These are phyloP conservation scores for Mucor indicus DNA, from an alignment of 371 early-diverging fungal species.

Conservation along the genomic window DNA sequence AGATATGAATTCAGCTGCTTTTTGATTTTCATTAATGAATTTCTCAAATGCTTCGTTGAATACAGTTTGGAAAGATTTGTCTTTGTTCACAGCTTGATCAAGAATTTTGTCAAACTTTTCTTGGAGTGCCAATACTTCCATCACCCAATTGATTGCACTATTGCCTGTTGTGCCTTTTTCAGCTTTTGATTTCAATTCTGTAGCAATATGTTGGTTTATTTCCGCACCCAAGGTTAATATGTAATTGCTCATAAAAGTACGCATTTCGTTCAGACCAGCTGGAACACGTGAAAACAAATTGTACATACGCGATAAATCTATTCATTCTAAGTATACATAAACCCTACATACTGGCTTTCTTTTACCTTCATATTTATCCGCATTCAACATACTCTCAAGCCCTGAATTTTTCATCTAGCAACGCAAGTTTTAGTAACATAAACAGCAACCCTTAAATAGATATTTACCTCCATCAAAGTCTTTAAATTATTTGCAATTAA, in stretches of 20 bases:
- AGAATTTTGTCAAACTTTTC: slow-evolving; percentile 73
- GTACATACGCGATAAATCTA: slow-evolving; percentile 79
- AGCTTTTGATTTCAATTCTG: slow-evolving; percentile 28
- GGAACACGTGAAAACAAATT: slow-evolving; percentile 69
- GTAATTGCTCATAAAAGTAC: slow-evolving; percentile 54
- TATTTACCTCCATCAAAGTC: slow-evolving; percentile 71
- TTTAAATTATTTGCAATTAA: slow-evolving; percentile 71
- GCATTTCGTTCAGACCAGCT: slow-evolving; percentile 70
- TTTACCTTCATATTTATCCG: slow-evolving; percentile 65
- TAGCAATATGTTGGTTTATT: slow-evolving; percentile 61
- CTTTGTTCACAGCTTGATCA: slow-evolving; percentile 61
- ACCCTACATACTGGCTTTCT: background rate
- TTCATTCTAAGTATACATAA: background rate
- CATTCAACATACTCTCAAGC: slow-evolving; percentile 63
- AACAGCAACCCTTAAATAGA: background rate
- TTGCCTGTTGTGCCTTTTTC: slow-evolving; percentile 36
- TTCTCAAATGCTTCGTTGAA: slow-evolving; percentile 74
- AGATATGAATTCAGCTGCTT: slow-evolving; percentile 85
- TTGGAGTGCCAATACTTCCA: slow-evolving; percentile 71
- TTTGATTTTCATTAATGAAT: slow-evolving; percentile 73
- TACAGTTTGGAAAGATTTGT: slow-evolving; percentile 64
- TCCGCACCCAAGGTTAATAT: slow-evolving; percentile 64
- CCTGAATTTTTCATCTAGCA: slow-evolving; percentile 81
- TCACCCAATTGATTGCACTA: slow-evolving; percentile 79
- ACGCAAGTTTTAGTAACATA: background rate